Evolutionary conservation across 176 grass and related monocot genomes (phyloP), one percentile per base, ranked within the genome.

Genomic region (Poa pratensis): DNA sequence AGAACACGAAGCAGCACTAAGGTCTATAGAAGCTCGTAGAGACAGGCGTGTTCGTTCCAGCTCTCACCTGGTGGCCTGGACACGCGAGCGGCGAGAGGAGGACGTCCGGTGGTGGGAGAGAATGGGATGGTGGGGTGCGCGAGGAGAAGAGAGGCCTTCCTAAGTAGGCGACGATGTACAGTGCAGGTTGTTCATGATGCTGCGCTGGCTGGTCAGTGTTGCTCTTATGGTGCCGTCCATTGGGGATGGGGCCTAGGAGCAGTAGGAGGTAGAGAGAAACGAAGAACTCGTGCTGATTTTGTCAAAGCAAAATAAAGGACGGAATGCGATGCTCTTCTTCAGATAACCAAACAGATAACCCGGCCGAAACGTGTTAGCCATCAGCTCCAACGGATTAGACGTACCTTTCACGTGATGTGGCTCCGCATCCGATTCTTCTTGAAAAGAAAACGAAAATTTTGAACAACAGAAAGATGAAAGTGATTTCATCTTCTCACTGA

Each of bases 401-500:
- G 75, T 77, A 59, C 52, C 75, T 58, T 58, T 40, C 75, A 34
- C 17, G 52, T 40, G 75, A 77, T 22, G 75, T 59, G 75, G 20
- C 52, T 2, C 52, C 27, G 75, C 52, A 77, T 77, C 75, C 28
- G 30, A n/a, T 77, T 24, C 42, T 72, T 43, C 30, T 14, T 14
- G 28, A 27, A 51, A 26, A 30, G 48, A 57, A n/a, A 34, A 23
- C 30, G 30, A 77, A 8, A 37, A 2, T 28, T 57, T 58, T 37
- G 75, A 3, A 9, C 51, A 77, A 22, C 11, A 35, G 4, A 75
- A 32, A 53, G 73, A 75, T 75, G 73, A 17, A 13, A 48, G 46
- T 30, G 28, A 30, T 30, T 30, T 30, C 28, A 30, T 30, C 28
- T 30, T 30, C 58, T 61, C 58, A 27, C 59, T 26, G 59, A 24